Conservation (phyloP, 768 basidiomycete species). For the Boletus speciosus region DNA sequence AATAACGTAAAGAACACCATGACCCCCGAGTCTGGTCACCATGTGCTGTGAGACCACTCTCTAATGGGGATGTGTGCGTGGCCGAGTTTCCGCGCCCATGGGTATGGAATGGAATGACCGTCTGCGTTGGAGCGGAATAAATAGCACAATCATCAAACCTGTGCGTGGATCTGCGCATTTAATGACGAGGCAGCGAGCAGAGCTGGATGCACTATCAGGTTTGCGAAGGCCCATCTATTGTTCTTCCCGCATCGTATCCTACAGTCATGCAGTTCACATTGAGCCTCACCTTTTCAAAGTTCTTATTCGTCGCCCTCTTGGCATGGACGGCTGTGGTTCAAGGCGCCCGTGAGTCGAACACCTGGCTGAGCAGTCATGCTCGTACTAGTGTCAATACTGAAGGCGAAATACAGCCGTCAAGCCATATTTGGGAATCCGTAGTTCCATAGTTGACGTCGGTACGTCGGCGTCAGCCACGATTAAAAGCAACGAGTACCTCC, state of each 20-base stretch:
- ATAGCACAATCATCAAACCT: background rate
- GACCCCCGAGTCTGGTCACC: background rate
- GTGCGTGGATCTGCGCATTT: background rate
- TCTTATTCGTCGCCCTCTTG: constrained; percentile 2
- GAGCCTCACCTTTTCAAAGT: background rate
- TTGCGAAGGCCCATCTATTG: background rate
- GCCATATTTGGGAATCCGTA: too few species aligned
- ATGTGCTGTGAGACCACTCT: constrained; percentile 2
- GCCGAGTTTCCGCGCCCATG: background rate
- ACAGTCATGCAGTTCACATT: constrained; percentile 5
- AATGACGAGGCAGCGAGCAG: background rate
- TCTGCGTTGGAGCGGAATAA: background rate
- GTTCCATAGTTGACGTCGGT: background rate
- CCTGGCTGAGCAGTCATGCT: background rate
- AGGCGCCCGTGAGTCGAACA: constrained; percentile 9
- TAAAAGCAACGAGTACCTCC: background rate
- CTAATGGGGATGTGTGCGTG: background rate
- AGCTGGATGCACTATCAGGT: background rate
- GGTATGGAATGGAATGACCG: background rate
- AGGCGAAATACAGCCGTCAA: background rate
- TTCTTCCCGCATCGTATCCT: background rate
- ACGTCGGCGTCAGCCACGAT: background rate
- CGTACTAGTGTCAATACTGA: background rate
- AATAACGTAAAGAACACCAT: constrained; percentile 3
- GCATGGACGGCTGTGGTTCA: constrained; percentile 5